A percentile compares a stretch with the other conserved stretches of the same genome.
Conservation (phyloP, 176 grass and related monocot genomes). For the Oryza meyeriana region DNA sequence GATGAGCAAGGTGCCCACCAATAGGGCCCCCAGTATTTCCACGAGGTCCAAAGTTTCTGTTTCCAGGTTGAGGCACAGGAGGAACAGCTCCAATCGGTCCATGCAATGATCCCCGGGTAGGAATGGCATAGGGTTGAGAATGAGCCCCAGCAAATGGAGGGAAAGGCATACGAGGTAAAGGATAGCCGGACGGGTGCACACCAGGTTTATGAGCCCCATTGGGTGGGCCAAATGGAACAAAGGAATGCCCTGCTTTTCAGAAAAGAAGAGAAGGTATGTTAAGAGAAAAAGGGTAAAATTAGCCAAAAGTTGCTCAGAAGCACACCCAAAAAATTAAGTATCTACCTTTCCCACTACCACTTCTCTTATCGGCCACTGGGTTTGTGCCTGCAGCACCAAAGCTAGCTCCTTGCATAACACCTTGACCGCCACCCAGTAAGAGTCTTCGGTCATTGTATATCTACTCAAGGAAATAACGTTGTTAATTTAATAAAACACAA, state of each 20-base stretch:
- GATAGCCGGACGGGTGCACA: slow-evolving; percentile 76
- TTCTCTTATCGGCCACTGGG: slow-evolving; percentile 63
- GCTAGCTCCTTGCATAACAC: slow-evolving; percentile 56
- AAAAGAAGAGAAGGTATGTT: background rate
- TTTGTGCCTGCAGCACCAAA: slow-evolving; percentile 52
- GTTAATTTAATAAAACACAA: background rate
- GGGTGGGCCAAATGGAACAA: slow-evolving; percentile 78
- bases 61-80: slow-evolving; percentile 74
- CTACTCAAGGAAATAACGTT: slow-evolving; percentile 41
- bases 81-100: slow-evolving; percentile 85
- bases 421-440: slow-evolving; percentile 82
- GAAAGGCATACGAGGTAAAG: slow-evolving; percentile 67
- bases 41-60: slow-evolving; percentile 79
- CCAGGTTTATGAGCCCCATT: slow-evolving; percentile 81
- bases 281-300: background rate
- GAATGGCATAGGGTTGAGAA: slow-evolving; percentile 96
- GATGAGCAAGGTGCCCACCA: slow-evolving; percentile 88
- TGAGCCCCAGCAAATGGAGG: slow-evolving; percentile 83
- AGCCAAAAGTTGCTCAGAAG: background rate
- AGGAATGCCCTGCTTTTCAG: slow-evolving; percentile 55
- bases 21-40: slow-evolving; percentile 81
- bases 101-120: slow-evolving; percentile 78
- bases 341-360: slow-evolving; percentile 76
- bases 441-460: slow-evolving; percentile 92
- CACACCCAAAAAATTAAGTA: background rate